Base-by-base conservation (phyloP, 1,284 basidiomycete species). In the Coniferiporia sulphurascens region DNA sequence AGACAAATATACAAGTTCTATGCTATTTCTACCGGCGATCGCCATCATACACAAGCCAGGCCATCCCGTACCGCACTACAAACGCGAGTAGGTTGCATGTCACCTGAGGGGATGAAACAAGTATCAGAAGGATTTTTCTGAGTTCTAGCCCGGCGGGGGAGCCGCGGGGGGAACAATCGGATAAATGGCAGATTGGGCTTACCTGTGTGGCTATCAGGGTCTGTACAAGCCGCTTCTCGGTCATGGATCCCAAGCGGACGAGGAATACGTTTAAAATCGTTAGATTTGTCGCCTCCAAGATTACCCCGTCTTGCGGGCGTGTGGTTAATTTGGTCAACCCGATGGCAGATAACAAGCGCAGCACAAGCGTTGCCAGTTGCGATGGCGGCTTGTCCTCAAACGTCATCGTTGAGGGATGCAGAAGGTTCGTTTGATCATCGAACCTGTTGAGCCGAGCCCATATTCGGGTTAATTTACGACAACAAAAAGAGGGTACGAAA, bases 211-310 rank as follows among this genome's bases (percentile, higher is more conserved):
- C 74, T 63, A 93, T 89, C 63, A 95, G 71, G n/a, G 82, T 73
- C 65, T 84, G 78, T 17, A 91, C 89, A 36, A 97, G 78, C 27
- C 75, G 77, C 61, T 87, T 86, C 74, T 97, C 94, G 58, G 76
- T 79, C 86, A 94, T 89, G 1, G 90, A 86, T 1, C 94, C 94
- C 17, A 91, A 70, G 35, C 82, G 77, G 17, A 95, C 75, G 36
- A 98, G 78, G 52, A 95, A 78, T 56, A 89, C 80, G 69, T 96
- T 97, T 50, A 95, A 76, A 56, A 98, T 85, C 0, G 95, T 98
- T 59, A 97, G 73, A 71, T 98, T 98, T 22, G 89, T 93, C 8
- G 84, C 79, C 59, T 88, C 85, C 1, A 78, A 68, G 63, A 95
- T 86, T 19, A 67, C 69, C 15, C 84, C 83, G 49, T 76, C 81